phyloP scores from a whole-genome alignment of 1,284 basidiomycete species.

The Cryptococcus amylolentus region DNA sequence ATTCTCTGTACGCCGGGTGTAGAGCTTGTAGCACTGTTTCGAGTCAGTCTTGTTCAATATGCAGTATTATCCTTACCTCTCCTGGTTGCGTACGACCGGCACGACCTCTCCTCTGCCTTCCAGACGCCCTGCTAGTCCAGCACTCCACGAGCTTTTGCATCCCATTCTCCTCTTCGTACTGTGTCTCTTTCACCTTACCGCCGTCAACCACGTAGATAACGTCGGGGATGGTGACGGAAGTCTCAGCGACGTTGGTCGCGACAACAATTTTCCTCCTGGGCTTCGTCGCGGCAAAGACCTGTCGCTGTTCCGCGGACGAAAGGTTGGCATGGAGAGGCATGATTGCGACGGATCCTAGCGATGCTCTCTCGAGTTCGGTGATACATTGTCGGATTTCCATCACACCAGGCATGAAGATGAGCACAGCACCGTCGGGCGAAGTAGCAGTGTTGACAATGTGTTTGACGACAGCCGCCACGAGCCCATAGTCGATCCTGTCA shows the following conservation, averaged over 20 bases:
- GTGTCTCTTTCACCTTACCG: conserved; percentile 86
- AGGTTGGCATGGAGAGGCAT: conserved; percentile 88
- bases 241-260: conserved; percentile 81
- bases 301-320: conserved; percentile 75
- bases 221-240: conserved; percentile 91
- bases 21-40: conserved; percentile 68
- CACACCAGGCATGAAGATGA: conserved; percentile 85
- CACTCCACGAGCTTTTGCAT: conserved; percentile 73
- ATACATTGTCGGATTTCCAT: conserved; percentile 82
- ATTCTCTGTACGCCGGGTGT: conserved; percentile 67
- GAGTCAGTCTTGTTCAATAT: neutral
- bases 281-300: conserved; percentile 70
- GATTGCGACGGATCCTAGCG: conserved; percentile 57
- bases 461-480: conserved; percentile 65
- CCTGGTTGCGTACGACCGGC: conserved; percentile 85
- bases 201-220: conserved; percentile 79
- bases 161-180: conserved; percentile 71
- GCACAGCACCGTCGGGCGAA: conserved; percentile 59
- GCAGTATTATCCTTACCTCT: conserved; percentile 24
- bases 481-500: conserved; percentile 71
- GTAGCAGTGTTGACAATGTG: conserved; percentile 62
- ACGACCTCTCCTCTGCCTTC: conserved; percentile 78
- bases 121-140: conserved; percentile 68
- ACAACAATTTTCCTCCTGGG: conserved; percentile 79
- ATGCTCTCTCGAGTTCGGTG: conserved; percentile 57